Evolutionary conservation across 2,329 filamentous ascomycete species (phyloP).

Genomic region (Epicoccum sorghinum): DNA sequence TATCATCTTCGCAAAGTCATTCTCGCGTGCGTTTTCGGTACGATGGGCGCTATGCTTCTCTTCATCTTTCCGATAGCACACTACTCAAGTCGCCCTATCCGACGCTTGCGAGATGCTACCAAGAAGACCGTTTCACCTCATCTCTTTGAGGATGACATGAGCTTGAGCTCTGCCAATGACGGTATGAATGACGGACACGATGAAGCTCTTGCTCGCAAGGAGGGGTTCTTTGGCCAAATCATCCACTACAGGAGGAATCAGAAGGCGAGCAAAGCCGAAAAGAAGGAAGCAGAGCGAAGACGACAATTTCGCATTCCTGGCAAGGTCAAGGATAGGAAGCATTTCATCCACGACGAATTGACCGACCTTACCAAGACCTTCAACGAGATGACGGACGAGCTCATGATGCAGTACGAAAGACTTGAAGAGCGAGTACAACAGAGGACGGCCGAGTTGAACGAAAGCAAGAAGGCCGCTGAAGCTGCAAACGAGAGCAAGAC

Average conservation of each 20-base stretch:
- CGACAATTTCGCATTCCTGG: constrained; percentile 81
- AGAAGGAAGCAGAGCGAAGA: constrained; percentile 48
- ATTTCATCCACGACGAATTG: constrained; percentile 80
- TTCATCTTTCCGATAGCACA: constrained; percentile 81
- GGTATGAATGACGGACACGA: constrained; percentile 55
- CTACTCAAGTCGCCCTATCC: constrained; percentile 79
- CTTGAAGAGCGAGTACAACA: constrained; percentile 85
- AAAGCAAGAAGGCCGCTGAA: constrained; percentile 89
- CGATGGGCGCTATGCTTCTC: constrained; percentile 73
- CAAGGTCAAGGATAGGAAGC: constrained; percentile 77
- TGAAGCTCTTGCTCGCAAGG: constrained; percentile 53
- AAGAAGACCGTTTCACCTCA: constrained; percentile 73
- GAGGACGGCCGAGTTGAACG: constrained; percentile 81
- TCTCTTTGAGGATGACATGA: constrained; percentile 56
- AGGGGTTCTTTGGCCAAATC: constrained; percentile 52
- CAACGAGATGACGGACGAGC: constrained; percentile 92
- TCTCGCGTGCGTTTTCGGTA: constrained; percentile 83
- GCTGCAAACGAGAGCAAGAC: constrained; percentile 98
- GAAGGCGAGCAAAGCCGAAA: constrained; percentile 44
- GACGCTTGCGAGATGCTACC: constrained; percentile 75
- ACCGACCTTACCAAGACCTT: constrained; percentile 85
- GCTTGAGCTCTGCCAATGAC: constrained; percentile 45
- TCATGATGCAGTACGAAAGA: constrained; percentile 82
- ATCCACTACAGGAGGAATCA: constrained; percentile 41
- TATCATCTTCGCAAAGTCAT: constrained; percentile 77